Percentiles rank a stretch among this genome's conserved stretches.
These are phyloP conservation scores for Dothistroma pini DNA, from an alignment of 2,329 filamentous ascomycete species.

Conservation along the genomic window DNA sequence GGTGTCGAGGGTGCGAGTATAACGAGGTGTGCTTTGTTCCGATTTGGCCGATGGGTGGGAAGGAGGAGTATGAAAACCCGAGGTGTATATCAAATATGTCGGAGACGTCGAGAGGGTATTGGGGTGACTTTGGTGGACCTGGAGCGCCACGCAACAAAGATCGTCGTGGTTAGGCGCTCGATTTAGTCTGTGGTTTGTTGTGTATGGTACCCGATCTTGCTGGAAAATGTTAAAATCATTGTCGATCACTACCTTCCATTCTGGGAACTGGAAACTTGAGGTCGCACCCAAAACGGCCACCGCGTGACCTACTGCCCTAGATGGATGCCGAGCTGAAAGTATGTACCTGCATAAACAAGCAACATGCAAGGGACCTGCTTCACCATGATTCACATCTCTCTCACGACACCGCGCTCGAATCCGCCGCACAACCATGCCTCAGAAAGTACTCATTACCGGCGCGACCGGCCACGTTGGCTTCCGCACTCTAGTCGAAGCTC, in stretches of 20 bases:
- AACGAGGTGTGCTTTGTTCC: conserved; percentile 60
- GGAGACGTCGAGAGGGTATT: conserved; percentile 20
- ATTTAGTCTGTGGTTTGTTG: not conserved
- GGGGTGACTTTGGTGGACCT: conserved; percentile 18
- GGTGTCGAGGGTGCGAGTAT: conserved; percentile 50
- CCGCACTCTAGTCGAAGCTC: conserved; percentile 22
- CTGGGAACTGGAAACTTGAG: not conserved
- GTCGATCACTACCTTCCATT: not conserved
- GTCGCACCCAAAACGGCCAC: not conserved
- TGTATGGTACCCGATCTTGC: not conserved
- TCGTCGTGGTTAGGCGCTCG: not conserved
- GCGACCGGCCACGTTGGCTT: conserved; percentile 33
- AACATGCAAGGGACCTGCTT: not conserved
- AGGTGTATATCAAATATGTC: conserved; percentile 38
- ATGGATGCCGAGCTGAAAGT: not conserved
- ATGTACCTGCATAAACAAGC: not conserved
- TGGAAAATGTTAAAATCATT: not conserved
- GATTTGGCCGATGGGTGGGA: conserved; percentile 57
- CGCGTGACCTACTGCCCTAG: not conserved
- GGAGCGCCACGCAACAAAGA: not conserved
- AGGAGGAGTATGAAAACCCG: conserved; percentile 53
- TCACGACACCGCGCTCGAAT: not conserved
- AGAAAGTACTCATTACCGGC: conserved; percentile 10
- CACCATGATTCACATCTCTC: not conserved
- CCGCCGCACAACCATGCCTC: not conserved